A percentile compares a stretch with the other conserved stretches of the same genome.
Evolutionary conservation across 192 early-diverging fungal species (phyloP).

Genomic region (Jimgerdemannia flammicorona): DNA sequence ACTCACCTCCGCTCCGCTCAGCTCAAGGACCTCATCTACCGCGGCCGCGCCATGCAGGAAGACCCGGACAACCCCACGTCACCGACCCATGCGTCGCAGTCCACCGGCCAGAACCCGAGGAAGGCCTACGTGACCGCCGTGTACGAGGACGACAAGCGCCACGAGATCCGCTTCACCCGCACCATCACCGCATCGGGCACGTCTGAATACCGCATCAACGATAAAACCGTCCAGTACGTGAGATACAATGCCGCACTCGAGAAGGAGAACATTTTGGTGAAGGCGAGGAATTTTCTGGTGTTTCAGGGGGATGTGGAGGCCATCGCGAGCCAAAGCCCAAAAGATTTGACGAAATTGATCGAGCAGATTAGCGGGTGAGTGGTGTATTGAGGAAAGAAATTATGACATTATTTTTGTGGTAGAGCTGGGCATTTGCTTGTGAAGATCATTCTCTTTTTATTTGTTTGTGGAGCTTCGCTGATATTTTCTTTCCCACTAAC

Average conservation of each 20-base stretch:
- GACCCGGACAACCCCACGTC: conserved; percentile 42
- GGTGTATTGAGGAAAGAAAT: conserved; percentile 6
- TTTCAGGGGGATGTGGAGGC: conserved; percentile 99
- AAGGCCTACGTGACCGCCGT: conserved; percentile 80
- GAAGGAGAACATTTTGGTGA: conserved; percentile 88
- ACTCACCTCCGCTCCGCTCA: conserved; percentile 86
- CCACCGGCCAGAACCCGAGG: conserved; percentile 27
- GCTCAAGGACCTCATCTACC: conserved; percentile 90
- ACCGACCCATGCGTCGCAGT: conserved; percentile 20
- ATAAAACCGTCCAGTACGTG: conserved; percentile 60
- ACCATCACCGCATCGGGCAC: conserved; percentile 62
- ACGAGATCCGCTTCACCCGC: conserved; percentile 68
- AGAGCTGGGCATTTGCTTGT: too few relatives aligned
- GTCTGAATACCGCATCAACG: conserved; percentile 89
- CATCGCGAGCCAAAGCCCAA: conserved; percentile 92
- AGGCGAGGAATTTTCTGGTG: conserved; percentile 96
- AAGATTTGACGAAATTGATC: conserved; percentile 88
- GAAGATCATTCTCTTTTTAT: too few relatives aligned
- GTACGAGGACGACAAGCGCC: conserved; percentile 64
- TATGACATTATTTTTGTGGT: background rate
- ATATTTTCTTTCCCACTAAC: background rate
- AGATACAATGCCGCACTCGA: conserved; percentile 80
- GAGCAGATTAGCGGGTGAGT: conserved; percentile 90
- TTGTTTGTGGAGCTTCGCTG: background rate
- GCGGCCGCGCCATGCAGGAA: conserved; percentile 52